Evolutionary conservation across 2,329 filamentous ascomycete genomes (phyloP), one percentile per base, ranked within the genome.

Genomic region (Plectosphaerella plurivora): DNA sequence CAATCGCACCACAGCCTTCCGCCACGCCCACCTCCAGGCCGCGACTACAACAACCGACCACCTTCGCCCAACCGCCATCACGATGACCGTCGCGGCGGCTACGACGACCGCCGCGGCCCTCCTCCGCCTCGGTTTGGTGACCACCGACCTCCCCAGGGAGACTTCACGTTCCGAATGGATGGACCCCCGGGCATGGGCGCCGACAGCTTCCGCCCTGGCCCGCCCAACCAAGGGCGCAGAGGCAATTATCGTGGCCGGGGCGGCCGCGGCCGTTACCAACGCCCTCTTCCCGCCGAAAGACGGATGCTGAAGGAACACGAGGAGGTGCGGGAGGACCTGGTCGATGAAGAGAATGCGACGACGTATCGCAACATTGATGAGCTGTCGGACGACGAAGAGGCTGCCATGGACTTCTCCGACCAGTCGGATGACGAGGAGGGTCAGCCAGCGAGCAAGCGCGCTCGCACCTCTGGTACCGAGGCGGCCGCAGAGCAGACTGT

Each of bases 381-480:
- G 15, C 66, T 86, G 24, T 84, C 82, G 0, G 82, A 86, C 57
- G 83, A 82, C 56, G 79, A 82, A 47, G 83, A 86, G 64, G 74
- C 82, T 14, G 82, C 77, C 3, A 86, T 86, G 82, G 82, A 86
- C 45, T 79, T 84, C 6, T 85, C 82, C 0, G 79, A 78, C 35
- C 69, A 72, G 41, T 73, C 70, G 15, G 68, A 67, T 11, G 68
- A 68, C 1, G 74, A 73, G 73, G 50, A 63, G 56, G 52, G 61
- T 59, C 57, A 74, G 51, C 74, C 74, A 12, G 69, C 67, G 3
- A 65, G 61, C 47, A 80, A 80, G 61, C 74, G 76, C 11, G 65
- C 64, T 3, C 72, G 74, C 10, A 66, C 61, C 5, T 49, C 61
- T 10, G 59, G 59, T 2, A 56, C 65, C 5, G 57, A 62, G 15